Evolutionary conservation across 371 early-diverging fungal genomes (phyloP).

Genomic region (Actinomucor elegans): DNA sequence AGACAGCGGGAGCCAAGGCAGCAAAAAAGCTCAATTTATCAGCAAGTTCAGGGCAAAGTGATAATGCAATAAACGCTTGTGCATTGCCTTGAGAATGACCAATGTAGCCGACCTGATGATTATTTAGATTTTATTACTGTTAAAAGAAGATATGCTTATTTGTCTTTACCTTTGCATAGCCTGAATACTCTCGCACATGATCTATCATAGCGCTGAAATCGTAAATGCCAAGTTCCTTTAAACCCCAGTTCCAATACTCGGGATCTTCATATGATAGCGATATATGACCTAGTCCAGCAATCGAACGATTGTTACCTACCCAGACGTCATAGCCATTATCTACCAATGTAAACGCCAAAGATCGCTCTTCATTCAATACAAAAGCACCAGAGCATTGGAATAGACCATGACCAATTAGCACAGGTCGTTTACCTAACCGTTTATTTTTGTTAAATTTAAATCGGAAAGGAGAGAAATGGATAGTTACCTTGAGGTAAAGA

Average conservation of each 20-base stretch:
- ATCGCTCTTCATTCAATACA: constrained; percentile 48
- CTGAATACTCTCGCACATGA: constrained; percentile 24
- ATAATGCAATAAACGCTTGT: constrained; percentile 52
- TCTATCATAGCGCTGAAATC: constrained; percentile 52
- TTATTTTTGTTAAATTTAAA: background rate
- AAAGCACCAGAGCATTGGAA: constrained; percentile 63
- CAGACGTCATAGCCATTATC: constrained; percentile 58
- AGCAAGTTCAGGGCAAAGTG: constrained; percentile 37
- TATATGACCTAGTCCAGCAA: constrained; percentile 24
- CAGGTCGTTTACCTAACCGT: constrained; percentile 32
- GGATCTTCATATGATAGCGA: constrained; percentile 32
- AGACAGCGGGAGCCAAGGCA: constrained; percentile 60
- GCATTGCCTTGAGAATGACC: constrained; percentile 67
- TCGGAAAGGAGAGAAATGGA: no score
- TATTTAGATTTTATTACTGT: background rate
- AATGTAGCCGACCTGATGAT: constrained; percentile 45
- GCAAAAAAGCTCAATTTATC: constrained; percentile 49
- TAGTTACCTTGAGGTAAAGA: constrained; percentile 9
- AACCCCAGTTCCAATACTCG: constrained; percentile 57
- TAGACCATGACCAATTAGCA: constrained; percentile 61
- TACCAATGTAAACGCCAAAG: constrained; percentile 52
- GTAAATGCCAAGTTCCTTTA: constrained; percentile 52
- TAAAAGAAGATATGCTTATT: background rate
- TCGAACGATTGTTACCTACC: constrained; percentile 49
- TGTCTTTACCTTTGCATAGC: constrained; percentile 23